phyloP scores from a whole-genome alignment of 2,329 filamentous ascomycete species.

The Zymoseptoria tritici region DNA sequence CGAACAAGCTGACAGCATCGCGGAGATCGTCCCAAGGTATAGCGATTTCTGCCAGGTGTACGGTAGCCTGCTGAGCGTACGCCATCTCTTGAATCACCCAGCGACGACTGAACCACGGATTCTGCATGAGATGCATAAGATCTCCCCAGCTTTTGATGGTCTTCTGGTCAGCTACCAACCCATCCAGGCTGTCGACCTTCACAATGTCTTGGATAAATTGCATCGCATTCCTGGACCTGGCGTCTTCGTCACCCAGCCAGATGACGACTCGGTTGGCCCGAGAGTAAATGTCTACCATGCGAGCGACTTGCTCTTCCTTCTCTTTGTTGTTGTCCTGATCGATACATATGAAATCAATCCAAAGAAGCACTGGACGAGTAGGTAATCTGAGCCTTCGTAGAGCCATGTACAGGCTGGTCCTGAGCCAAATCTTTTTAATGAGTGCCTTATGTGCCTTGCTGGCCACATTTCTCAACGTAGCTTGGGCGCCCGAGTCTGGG shows the following conservation, averaged over 20 bases:
- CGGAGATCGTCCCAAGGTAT: constrained; percentile 7
- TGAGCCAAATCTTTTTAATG: background rate
- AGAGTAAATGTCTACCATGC: constrained; percentile 13
- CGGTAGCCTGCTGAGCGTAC: constrained; percentile 3
- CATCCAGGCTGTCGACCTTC: background rate
- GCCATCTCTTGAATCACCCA: constrained; percentile 15
- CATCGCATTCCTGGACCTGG: constrained; percentile 1
- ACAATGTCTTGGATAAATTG: constrained; percentile 2
- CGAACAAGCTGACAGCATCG: constrained; percentile 7
- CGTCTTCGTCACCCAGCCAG: constrained; percentile 10
- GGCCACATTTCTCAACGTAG: background rate
- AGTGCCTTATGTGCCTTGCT: background rate
- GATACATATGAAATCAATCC: constrained; percentile 17
- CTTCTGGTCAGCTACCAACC: background rate
- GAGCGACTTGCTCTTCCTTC: constrained; percentile 10
- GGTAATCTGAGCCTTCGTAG: background rate
- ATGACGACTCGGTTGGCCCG: constrained; percentile 5
- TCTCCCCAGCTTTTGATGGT: constrained; percentile 2
- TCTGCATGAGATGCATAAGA: constrained; percentile 5
- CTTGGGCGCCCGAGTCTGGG: background rate
- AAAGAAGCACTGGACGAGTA: constrained; percentile 2
- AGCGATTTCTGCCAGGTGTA: constrained; percentile 3
- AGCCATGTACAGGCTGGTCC: background rate
- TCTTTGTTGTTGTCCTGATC: constrained; percentile 11
- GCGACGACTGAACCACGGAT: constrained; percentile 9